Percentiles rank a stretch among this genome's conserved stretches.
Conservation (phyloP, 805 yeast species). For the Teunomyces cretensis region DNA sequence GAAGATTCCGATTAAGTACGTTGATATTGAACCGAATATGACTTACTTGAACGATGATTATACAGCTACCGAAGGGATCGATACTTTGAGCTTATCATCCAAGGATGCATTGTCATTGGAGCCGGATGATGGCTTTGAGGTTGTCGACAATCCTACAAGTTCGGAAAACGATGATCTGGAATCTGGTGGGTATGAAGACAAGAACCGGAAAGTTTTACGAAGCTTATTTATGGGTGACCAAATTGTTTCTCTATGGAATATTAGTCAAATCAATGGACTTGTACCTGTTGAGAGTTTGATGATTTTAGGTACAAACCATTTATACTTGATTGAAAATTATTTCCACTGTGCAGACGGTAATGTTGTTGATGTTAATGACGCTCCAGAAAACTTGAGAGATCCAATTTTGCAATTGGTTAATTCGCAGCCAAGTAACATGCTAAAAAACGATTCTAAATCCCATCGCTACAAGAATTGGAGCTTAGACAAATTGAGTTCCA, state of each 20-base stretch:
- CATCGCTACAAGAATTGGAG: slow-evolving; percentile 64
- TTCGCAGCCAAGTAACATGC: slow-evolving; percentile 39
- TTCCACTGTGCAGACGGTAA: slow-evolving; percentile 51
- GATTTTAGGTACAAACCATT: slow-evolving; percentile 62
- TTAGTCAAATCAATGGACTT: slow-evolving; percentile 73
- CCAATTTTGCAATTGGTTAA: slow-evolving; percentile 65
- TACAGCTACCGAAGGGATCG: slow-evolving; percentile 18
- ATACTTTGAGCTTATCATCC: slow-evolving; percentile 24
- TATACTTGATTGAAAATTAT: slow-evolving; percentile 71
- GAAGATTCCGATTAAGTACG: slow-evolving; percentile 34
- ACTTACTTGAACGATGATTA: slow-evolving; percentile 15
- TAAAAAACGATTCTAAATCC: slow-evolving; percentile 21
- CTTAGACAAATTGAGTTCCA: slow-evolving; percentile 55
- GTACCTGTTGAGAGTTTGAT: slow-evolving; percentile 73
- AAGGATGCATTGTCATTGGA: slow-evolving; percentile 12
- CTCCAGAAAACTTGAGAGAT: slow-evolving; percentile 61
- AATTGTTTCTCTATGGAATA: slow-evolving; percentile 72
- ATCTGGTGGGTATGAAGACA: slow-evolving; percentile 49
- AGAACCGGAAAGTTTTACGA: slow-evolving; percentile 71
- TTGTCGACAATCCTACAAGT: slow-evolving; percentile 42
- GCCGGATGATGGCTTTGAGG: slow-evolving; percentile 39
- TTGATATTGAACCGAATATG: slow-evolving; percentile 16
- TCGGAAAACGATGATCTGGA: slow-evolving; percentile 14
- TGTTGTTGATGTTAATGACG: slow-evolving; percentile 67
- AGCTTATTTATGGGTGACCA: slow-evolving; percentile 68